These are phyloP conservation scores for Zanthoxylum bungeanum DNA, from an alignment of 345 rosid genomes.

Conservation along the genomic window DNA sequence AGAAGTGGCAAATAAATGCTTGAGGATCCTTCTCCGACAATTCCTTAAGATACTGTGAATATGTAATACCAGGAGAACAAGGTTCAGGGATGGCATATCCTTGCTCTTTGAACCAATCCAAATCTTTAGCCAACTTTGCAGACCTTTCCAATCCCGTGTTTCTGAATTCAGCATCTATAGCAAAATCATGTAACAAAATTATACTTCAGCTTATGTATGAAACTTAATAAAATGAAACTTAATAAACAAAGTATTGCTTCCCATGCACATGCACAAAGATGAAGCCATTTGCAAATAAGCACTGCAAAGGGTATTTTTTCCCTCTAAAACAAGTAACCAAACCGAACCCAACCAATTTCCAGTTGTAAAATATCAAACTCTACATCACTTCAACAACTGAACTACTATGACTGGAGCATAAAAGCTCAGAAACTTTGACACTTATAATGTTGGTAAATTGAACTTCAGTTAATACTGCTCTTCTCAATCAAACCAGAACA, in stretches of 20 bases:
- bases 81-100: slow-evolving; percentile 84
- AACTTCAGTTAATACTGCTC: background rate
- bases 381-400: too few relatives aligned
- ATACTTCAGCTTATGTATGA: background rate
- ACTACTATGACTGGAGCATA: too few relatives aligned
- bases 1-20: slow-evolving; percentile 96
- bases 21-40: slow-evolving; percentile 86
- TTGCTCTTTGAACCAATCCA: slow-evolving; percentile 88
- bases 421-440: too few relatives aligned
- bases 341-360: too few relatives aligned
- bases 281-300: background rate
- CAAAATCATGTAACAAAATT: slow-evolving; percentile 8
- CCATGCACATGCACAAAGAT: background rate
- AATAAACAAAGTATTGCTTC: too few relatives aligned
- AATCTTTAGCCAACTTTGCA: slow-evolving; percentile 58
- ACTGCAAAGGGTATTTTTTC: background rate
- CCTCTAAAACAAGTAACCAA: too few relatives aligned
- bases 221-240: background rate
- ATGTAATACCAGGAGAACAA: slow-evolving; percentile 66
- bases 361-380: too few relatives aligned
- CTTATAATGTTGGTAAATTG: background rate
- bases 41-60: slow-evolving; percentile 58
- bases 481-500: background rate
- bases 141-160: slow-evolving; percentile 87
- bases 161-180: slow-evolving; percentile 76